These are phyloP conservation scores for Cryptococcus sp. DNA, from an alignment of 1,284 basidiomycete species.

Conservation along the genomic window DNA sequence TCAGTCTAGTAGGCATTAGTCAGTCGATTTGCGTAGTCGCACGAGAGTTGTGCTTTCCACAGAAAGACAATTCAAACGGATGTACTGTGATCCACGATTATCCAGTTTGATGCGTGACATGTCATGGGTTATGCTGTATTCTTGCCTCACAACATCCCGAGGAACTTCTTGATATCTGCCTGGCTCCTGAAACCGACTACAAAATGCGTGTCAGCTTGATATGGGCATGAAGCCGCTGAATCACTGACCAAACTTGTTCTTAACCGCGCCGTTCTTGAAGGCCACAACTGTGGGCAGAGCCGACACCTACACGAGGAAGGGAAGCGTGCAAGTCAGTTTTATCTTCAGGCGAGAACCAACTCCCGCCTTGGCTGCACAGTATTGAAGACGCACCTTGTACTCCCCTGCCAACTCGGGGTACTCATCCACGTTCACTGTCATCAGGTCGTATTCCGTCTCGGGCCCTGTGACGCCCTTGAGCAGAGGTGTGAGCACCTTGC, in stretches of 20 bases:
- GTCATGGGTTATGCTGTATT: not conserved
- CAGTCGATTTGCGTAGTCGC: not conserved
- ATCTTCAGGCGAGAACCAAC: too few species aligned
- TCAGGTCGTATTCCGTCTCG: constrained; percentile 42
- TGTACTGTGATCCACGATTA: too few species aligned
- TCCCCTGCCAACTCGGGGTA: constrained; percentile 48
- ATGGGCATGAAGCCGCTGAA: not conserved
- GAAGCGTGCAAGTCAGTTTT: not conserved
- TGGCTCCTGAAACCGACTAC: constrained; percentile 48
- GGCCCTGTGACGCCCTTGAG: constrained; percentile 46
- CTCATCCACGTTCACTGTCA: constrained; percentile 51
- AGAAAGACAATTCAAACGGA: not conserved
- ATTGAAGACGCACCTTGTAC: constrained; percentile 41
- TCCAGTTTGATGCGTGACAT: not conserved
- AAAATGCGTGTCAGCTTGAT: not conserved
- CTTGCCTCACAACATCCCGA: constrained; percentile 33
- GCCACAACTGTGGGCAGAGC: constrained; percentile 52
- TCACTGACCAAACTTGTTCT: constrained; percentile 51
- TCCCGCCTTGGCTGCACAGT: too few species aligned
- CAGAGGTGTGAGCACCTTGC: constrained; percentile 49
- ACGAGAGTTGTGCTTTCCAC: not conserved
- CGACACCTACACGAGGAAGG: constrained; percentile 34
- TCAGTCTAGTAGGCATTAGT: not conserved
- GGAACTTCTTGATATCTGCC: constrained; percentile 49
- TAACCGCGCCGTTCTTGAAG: constrained; percentile 51